phyloP scores from a whole-genome alignment of 2,329 filamentous ascomycete genomes.

The Tolypocladium inflatum region DNA sequence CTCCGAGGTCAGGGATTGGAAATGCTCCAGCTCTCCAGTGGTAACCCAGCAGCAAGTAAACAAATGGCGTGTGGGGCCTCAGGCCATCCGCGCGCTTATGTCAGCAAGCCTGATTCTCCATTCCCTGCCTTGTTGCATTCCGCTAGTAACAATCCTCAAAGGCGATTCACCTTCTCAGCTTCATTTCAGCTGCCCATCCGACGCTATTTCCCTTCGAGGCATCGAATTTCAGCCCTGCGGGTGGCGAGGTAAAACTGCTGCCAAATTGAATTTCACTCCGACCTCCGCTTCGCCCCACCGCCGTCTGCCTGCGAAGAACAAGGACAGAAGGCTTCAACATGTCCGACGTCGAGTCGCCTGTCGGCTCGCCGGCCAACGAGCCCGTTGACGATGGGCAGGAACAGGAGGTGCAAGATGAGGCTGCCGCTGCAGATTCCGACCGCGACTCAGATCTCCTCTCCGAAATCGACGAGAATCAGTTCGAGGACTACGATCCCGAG shows the following conservation, averaged over 20 bases:
- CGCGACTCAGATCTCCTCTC: slow-evolving; percentile 52
- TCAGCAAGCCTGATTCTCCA: slow-evolving; percentile 13
- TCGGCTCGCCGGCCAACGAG: slow-evolving; percentile 25
- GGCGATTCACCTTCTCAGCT: not conserved
- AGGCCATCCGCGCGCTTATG: slow-evolving; percentile 12
- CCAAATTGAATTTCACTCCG: not conserved
- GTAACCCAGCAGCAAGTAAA: slow-evolving; percentile 24
- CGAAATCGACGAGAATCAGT: slow-evolving; percentile 61
- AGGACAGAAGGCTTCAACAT: slow-evolving; percentile 14
- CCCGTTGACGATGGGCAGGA: slow-evolving; percentile 32
- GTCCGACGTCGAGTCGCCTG: slow-evolving; percentile 38
- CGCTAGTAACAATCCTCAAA: not conserved
- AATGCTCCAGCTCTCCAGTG: slow-evolving; percentile 9
- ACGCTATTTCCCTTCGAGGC: not conserved
- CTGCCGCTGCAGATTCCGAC: slow-evolving; percentile 36
- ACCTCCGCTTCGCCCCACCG: not conserved
- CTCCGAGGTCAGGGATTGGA: not conserved
- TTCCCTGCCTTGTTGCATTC: not conserved
- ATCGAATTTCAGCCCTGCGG: too few relatives aligned
- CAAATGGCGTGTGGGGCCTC: slow-evolving; percentile 15
- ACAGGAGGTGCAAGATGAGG: slow-evolving; percentile 29
- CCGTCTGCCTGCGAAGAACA: not conserved
- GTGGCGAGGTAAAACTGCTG: not conserved
- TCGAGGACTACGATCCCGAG: slow-evolving; percentile 59
- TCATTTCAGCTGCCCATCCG: not conserved